Evolutionary conservation across 768 basidiomycete species (phyloP).

Genomic region (Mycena rebaudengoi): DNA sequence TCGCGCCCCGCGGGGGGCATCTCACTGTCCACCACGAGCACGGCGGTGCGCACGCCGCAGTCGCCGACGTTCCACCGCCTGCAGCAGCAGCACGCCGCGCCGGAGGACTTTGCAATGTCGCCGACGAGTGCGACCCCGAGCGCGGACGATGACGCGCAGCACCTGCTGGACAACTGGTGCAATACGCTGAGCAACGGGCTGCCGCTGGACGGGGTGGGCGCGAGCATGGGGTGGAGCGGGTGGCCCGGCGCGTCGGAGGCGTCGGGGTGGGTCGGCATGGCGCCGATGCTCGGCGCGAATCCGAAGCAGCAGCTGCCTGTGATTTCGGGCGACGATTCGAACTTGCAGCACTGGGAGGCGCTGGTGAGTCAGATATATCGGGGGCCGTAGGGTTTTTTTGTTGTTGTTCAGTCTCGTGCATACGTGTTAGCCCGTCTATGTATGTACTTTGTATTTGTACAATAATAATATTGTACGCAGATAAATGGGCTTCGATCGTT

Average conservation of each 20-base stretch:
- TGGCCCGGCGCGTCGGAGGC: slow-evolving; percentile 65
- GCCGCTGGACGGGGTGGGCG: slow-evolving; percentile 61
- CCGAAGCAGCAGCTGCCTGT: slow-evolving; percentile 58
- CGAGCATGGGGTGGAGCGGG: slow-evolving; percentile 65
- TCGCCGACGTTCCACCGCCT: slow-evolving; percentile 70
- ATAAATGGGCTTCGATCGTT: no score
- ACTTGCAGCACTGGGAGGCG: slow-evolving; percentile 85
- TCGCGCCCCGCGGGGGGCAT: no score
- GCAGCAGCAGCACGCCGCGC: slow-evolving; percentile 56
- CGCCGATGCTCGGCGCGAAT: slow-evolving; percentile 48
- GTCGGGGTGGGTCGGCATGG: slow-evolving; percentile 63
- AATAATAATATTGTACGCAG: no score
- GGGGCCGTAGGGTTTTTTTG: slow-evolving; percentile 38
- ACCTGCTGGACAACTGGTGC: slow-evolving; percentile 85
- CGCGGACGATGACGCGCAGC: slow-evolving; percentile 85
- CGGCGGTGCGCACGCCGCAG: slow-evolving; percentile 42
- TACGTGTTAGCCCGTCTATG: slow-evolving; percentile 8
- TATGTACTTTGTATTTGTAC: slow-evolving; percentile 1
- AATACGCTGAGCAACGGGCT: slow-evolving; percentile 75
- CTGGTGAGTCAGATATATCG: slow-evolving; percentile 70
- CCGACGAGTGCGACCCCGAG: slow-evolving; percentile 76
- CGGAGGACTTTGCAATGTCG: slow-evolving; percentile 59
- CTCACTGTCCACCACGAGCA: no score
- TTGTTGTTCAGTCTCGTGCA: slow-evolving; percentile 1
- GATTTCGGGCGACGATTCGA: slow-evolving; percentile 72